These are phyloP conservation scores for Oryza rufipogon DNA, from an alignment of 176 grass and related monocot species.

Conservation along the genomic window DNA sequence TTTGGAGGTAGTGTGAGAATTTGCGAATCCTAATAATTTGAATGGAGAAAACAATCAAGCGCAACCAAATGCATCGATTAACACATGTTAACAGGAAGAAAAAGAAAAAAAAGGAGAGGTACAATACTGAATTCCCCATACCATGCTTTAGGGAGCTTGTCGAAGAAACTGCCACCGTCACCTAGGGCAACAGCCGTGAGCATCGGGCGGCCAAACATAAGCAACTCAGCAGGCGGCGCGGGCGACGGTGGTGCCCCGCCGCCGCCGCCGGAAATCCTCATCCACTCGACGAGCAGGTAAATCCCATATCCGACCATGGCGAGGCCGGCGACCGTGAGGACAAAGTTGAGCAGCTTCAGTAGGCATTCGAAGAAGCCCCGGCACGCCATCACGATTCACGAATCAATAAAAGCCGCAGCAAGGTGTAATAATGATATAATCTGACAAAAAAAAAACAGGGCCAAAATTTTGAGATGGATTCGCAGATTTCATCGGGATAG, in stretches of 20 bases:
- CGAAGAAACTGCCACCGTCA: slow-evolving; percentile 55
- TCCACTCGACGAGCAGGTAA: slow-evolving; percentile 83
- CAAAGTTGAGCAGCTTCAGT: slow-evolving; percentile 88
- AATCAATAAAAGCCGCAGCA: slow-evolving; percentile 9
- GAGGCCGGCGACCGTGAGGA: slow-evolving; percentile 78
- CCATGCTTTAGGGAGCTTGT: slow-evolving; percentile 93
- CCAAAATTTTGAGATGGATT: slow-evolving; percentile 15
- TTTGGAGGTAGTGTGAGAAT: neutral
- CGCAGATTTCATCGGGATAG: neutral
- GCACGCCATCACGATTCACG: slow-evolving; percentile 64
- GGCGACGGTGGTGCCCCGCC: slow-evolving; percentile 27
- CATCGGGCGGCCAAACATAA: slow-evolving; percentile 69
- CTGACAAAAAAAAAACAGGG: slow-evolving; percentile 2
- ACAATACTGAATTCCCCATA: slow-evolving; percentile 32
- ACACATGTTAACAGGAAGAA: neutral
- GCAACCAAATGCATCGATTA: neutral
- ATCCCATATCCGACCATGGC: slow-evolving; percentile 87
- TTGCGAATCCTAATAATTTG: slow-evolving; percentile 4
- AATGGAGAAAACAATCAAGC: neutral
- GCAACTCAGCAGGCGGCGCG: slow-evolving; percentile 44
- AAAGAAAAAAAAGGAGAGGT: neutral
- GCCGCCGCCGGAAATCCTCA: slow-evolving; percentile 39
- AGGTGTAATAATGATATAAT: neutral
- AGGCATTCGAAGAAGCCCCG: slow-evolving; percentile 84
- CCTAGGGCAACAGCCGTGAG: slow-evolving; percentile 61